Conservation (phyloP, 1,284 basidiomycete genomes). For the Pisolithus thermaeus region DNA sequence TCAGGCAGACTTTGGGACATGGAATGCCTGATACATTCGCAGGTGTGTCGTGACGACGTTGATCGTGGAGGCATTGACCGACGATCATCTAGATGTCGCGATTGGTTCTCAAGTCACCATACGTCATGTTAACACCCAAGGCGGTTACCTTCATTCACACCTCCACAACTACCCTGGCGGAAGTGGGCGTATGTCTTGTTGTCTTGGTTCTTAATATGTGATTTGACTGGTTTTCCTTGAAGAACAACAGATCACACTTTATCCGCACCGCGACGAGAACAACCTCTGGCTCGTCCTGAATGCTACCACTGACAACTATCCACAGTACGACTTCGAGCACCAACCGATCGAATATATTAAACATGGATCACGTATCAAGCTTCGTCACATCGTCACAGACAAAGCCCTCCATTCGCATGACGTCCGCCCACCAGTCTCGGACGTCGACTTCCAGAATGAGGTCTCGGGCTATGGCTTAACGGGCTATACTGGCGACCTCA, state of each 20-base stretch:
- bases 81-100: conserved; percentile 62
- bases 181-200: conserved; percentile 61
- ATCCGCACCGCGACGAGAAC: conserved; percentile 92
- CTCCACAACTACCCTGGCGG: conserved; percentile 83
- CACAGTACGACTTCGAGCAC: conserved; percentile 50
- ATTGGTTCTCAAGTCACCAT: conserved; percentile 82
- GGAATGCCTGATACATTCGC: conserved; percentile 92
- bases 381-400: conserved; percentile 77
- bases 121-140: conserved; percentile 93
- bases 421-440: conserved; percentile 89
- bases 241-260: conserved; percentile 98
- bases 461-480: conserved; percentile 92
- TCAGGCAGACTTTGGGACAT: conserved; percentile 92
- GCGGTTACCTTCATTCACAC: conserved; percentile 97
- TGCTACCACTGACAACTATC: conserved; percentile 46
- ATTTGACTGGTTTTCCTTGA: conserved; percentile 9
- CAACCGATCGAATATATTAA: conserved; percentile 62
- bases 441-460: conserved; percentile 99
- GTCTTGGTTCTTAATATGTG: background rate
- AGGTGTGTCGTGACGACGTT: conserved; percentile 40
- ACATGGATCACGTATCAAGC: conserved; percentile 70
- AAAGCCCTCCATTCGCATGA: conserved; percentile 95
- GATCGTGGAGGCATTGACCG: conserved; percentile 5
- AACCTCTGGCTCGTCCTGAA: conserved; percentile 87
- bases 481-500: conserved; percentile 82